phyloP scores from a whole-genome alignment of 345 rosid genomes.

The Cardiospermum halicacabum region DNA sequence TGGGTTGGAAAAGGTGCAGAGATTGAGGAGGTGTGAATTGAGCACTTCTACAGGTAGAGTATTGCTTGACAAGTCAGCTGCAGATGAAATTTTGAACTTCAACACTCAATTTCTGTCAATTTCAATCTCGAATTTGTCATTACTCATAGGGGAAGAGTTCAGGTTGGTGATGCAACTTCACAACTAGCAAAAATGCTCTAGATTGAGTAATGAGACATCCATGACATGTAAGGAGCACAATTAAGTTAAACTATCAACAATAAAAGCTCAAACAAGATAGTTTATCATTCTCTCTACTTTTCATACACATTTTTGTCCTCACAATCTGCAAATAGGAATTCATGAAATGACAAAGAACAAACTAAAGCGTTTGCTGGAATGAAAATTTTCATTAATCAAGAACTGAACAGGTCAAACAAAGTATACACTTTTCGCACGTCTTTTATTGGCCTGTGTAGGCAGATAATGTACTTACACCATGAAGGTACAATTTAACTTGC shows the following conservation, averaged over 20 bases:
- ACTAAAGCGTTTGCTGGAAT: too few relatives aligned
- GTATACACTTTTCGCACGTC: neutral
- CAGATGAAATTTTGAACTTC: neutral
- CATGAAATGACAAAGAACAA: too few relatives aligned
- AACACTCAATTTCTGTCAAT: neutral
- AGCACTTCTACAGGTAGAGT: neutral
- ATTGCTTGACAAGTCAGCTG: neutral
- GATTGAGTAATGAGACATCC: neutral
- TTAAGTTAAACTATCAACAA: too few relatives aligned
- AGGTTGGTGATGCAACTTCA: neutral
- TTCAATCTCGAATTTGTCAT: neutral
- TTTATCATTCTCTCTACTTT: too few relatives aligned
- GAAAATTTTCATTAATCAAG: too few relatives aligned
- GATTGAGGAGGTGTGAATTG: neutral
- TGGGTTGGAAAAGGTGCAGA: neutral
- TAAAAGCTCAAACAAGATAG: too few relatives aligned
- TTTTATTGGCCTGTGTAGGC: neutral
- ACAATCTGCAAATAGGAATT: too few relatives aligned
- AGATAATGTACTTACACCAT: neutral
- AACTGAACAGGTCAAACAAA: neutral
- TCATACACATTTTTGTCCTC: too few relatives aligned
- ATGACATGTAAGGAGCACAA: too few relatives aligned
- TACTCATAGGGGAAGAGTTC: neutral
- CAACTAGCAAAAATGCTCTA: neutral
- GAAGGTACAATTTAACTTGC: neutral